Percentiles rank a stretch among this genome's conserved stretches.
Evolutionary conservation across 2,329 filamentous ascomycete genomes (phyloP).

Genomic region (Camptophora hylomeconis): DNA sequence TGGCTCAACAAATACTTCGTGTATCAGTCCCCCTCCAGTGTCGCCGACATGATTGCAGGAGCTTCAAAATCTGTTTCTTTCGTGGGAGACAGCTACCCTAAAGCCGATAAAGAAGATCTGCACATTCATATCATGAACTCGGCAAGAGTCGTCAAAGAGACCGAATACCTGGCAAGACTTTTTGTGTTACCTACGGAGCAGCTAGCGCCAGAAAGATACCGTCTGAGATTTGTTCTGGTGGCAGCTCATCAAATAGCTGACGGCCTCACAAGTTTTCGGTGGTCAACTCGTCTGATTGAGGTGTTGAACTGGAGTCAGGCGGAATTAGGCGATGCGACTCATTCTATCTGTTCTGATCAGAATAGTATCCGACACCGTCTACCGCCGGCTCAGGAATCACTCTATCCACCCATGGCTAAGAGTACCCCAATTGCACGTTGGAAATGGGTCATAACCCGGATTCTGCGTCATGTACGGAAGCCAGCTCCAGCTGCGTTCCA

Average conservation of each 20-base stretch:
- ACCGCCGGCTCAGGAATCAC: slow-evolving; percentile 14
- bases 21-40: slow-evolving; percentile 5
- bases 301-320: slow-evolving; percentile 8
- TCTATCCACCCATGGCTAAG: slow-evolving; percentile 11
- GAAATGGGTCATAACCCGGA: slow-evolving; percentile 13
- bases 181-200: slow-evolving; percentile 10
- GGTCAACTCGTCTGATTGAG: slow-evolving; percentile 12
- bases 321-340: slow-evolving; percentile 3
- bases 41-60: slow-evolving; percentile 5
- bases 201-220: slow-evolving; percentile 2
- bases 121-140: slow-evolving; percentile 13
- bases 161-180: slow-evolving; percentile 8
- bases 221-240: slow-evolving; percentile 9
- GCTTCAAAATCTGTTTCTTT: slow-evolving; percentile 6
- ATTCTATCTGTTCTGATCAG: slow-evolving; percentile 3
- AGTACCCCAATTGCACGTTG: slow-evolving; percentile 11
- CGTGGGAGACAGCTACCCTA: slow-evolving; percentile 9
- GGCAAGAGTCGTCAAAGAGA: slow-evolving; percentile 10
- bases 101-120: slow-evolving; percentile 10
- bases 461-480: slow-evolving; percentile 12
- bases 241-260: slow-evolving; percentile 14
- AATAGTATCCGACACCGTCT: slow-evolving; percentile 4
- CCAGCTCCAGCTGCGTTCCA: slow-evolving; percentile 13
- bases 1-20: slow-evolving; percentile 12
- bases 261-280: slow-evolving; percentile 12